Evolutionary conservation across 768 basidiomycete genomes (phyloP).

Genomic region (Lyophyllum decastes): DNA sequence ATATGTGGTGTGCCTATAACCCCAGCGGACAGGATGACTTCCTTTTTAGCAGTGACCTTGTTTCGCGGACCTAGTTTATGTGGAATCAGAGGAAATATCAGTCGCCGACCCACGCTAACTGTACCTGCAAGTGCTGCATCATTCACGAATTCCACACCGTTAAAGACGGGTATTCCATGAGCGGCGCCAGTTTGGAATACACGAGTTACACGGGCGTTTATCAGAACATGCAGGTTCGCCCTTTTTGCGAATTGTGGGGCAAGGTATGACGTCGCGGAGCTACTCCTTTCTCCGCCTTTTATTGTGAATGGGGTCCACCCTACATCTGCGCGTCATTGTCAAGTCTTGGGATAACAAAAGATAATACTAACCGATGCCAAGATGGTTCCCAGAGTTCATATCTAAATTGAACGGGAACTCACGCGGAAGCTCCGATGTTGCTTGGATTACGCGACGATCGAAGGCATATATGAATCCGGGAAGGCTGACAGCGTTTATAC

Average conservation of each 20-base stretch:
- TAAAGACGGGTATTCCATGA: constrained; percentile 20
- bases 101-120: background rate
- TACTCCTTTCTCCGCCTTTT: constrained; percentile 26
- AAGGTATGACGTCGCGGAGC: constrained; percentile 32
- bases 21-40: constrained; percentile 34
- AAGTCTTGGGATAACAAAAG: background rate
- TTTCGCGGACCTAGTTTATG: constrained; percentile 5
- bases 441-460: constrained; percentile 28
- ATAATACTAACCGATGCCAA: constrained; percentile 21
- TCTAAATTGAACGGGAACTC: constrained; percentile 27
- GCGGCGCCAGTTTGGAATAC: constrained; percentile 19
- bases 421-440: constrained; percentile 22
- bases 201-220: constrained; percentile 29
- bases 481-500: constrained; percentile 29
- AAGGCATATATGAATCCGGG: constrained; percentile 25
- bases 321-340: background rate
- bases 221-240: constrained; percentile 31
- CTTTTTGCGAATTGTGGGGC: constrained; percentile 20
- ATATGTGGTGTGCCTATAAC: constrained; percentile 30
- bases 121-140: constrained; percentile 5
- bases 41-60: constrained; percentile 26
- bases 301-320: constrained; percentile 29
- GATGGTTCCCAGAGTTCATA: constrained; percentile 24
- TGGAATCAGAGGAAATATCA: background rate
- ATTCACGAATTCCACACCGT: constrained; percentile 22